phyloP scores from a whole-genome alignment of 2,329 filamentous ascomycete species.

The Acarospora socialis region DNA sequence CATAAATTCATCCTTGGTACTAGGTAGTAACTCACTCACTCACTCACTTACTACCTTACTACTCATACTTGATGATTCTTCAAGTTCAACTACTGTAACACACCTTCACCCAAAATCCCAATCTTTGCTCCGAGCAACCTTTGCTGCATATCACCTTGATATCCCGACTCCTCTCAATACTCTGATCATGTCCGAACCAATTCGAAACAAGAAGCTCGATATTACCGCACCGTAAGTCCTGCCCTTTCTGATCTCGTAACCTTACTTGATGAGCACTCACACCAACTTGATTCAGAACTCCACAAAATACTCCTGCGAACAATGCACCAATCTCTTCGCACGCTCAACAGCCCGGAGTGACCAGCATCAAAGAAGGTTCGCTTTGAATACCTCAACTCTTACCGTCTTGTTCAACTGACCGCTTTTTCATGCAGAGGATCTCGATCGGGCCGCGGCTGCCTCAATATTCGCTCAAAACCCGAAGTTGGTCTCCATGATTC shows the following conservation, averaged over 20 bases:
- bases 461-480: slow-evolving; percentile 95
- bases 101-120: too few relatives aligned
- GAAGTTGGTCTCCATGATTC: slow-evolving; percentile 89
- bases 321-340: slow-evolving; percentile 96
- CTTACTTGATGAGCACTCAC: slow-evolving; percentile 10
- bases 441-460: slow-evolving; percentile 74
- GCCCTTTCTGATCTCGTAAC: slow-evolving; percentile 4
- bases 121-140: too few relatives aligned
- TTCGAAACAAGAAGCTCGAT: slow-evolving; percentile 51
- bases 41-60: too few relatives aligned
- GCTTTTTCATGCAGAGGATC: slow-evolving; percentile 52
- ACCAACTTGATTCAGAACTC: slow-evolving; percentile 50
- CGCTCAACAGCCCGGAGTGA: slow-evolving; percentile 84
- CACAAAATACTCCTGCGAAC: slow-evolving; percentile 92
- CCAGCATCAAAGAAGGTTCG: slow-evolving; percentile 95
- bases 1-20: too few relatives aligned
- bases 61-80: too few relatives aligned
- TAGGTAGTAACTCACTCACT: too few relatives aligned
- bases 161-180: not conserved
- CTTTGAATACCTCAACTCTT: slow-evolving; percentile 14
- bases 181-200: slow-evolving; percentile 49
- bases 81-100: too few relatives aligned
- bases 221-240: slow-evolving; percentile 48
- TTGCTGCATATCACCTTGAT: too few relatives aligned
- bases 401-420: slow-evolving; percentile 2